These are phyloP conservation scores for Aristolochia contorta DNA, from an alignment of 164 flowering plant genomes.

Conservation along the genomic window DNA sequence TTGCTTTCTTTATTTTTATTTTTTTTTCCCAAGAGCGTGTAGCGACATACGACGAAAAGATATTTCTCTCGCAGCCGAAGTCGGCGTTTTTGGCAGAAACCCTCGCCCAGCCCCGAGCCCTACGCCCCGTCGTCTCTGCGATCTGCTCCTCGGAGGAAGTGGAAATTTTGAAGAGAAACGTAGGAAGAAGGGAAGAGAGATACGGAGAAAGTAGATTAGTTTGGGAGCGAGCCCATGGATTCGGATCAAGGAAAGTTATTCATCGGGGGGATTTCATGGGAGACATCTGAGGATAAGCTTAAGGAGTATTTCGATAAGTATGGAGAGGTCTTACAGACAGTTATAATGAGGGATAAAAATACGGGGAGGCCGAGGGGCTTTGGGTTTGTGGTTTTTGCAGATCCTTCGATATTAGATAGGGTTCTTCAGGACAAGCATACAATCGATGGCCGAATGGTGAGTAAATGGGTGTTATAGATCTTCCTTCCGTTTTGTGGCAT, in stretches of 20 bases:
- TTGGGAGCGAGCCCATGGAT: constrained; percentile 48
- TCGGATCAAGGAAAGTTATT: constrained; percentile 95
- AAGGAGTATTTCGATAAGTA: constrained; percentile 68
- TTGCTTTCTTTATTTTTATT: no score
- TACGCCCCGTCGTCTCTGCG: no score
- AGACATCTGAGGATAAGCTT: constrained; percentile 70
- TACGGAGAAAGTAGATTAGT: no score
- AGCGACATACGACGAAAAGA: no score
- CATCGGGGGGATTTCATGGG: constrained; percentile 98
- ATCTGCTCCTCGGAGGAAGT: no score
- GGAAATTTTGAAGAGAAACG: background rate
- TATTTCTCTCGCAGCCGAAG: no score
- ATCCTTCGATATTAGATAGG: constrained; percentile 57
- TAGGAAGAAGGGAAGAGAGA: no score
- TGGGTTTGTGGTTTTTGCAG: constrained; percentile 66
- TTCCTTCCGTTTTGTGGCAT: no score
- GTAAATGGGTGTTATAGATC: background rate
- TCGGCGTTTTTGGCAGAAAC: no score
- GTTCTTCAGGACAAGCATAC: constrained; percentile 83
- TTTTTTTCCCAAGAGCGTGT: no score
- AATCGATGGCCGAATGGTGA: constrained; percentile 78
- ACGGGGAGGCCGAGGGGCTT: constrained; percentile 67
- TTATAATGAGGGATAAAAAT: constrained; percentile 70
- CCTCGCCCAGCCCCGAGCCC: no score
- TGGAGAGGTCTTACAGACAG: constrained; percentile 71